Evolutionary conservation across 805 yeast species (phyloP).

Genomic region (Ogataea kodamae): DNA sequence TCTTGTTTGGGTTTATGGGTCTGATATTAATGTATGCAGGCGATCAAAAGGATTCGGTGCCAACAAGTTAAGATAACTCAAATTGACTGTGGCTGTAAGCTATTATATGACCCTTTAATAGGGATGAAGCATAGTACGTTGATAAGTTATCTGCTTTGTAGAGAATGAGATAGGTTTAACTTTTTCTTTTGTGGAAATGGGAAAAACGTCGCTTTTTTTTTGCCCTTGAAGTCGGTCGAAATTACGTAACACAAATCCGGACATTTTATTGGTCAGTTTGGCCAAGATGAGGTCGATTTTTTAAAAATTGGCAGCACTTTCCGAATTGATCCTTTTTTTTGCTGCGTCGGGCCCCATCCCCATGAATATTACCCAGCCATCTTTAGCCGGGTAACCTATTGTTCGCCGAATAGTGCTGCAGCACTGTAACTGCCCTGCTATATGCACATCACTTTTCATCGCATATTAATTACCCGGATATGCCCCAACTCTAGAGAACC

Average conservation of each 20-base stretch:
- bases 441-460: no score
- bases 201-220: constrained; percentile 18
- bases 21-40: constrained; percentile 2
- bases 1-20: constrained; percentile 6
- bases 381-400: constrained; percentile 6
- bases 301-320: constrained; percentile 10
- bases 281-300: constrained; percentile 7
- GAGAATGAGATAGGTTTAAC: constrained; percentile 11
- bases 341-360: constrained; percentile 1
- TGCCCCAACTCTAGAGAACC: not conserved
- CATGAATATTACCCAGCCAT: no score
- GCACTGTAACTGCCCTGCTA: no score
- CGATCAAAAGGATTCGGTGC: constrained; percentile 3
- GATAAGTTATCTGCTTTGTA: constrained; percentile 14
- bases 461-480: constrained; percentile 1
- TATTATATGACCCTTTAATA: constrained; percentile 5
- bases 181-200: constrained; percentile 22
- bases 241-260: constrained; percentile 2
- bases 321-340: constrained; percentile 5
- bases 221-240: constrained; percentile 12
- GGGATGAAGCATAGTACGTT: constrained; percentile 12
- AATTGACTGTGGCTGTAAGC: constrained; percentile 6
- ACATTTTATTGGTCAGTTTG: constrained; percentile 7
- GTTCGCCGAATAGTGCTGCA: no score
- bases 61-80: constrained; percentile 3